Evolutionary conservation across 371 early-diverging fungal species (phyloP).

Genomic region (Mucor sp.): DNA sequence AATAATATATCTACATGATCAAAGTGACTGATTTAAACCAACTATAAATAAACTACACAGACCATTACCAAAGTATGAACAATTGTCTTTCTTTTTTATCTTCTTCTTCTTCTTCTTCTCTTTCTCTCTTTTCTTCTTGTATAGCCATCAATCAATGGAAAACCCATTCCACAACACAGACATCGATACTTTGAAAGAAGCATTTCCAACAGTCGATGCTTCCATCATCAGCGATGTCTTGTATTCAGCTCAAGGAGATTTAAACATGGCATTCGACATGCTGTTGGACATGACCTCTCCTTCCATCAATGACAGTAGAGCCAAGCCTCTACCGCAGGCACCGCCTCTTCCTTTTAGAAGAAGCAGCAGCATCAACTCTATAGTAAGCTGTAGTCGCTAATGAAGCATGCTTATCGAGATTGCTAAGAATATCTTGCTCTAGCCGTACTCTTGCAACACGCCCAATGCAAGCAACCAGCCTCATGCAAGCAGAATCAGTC

Average conservation of each 20-base stretch:
- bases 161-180: constrained; percentile 13
- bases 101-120: background rate
- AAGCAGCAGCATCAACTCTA: background rate
- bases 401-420: background rate
- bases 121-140: background rate
- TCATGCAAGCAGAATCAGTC: background rate
- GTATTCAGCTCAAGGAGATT: constrained; percentile 11
- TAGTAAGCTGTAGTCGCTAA: background rate
- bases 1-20: background rate
- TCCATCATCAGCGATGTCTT: constrained; percentile 13
- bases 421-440: background rate
- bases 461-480: background rate
- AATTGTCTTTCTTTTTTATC: constrained; percentile 1
- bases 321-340: background rate
- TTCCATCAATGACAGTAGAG: background rate
- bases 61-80: background rate
- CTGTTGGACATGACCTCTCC: constrained; percentile 11
- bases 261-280: constrained; percentile 20
- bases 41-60: background rate
- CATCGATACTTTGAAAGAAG: constrained; percentile 17
- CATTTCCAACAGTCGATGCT: constrained; percentile 16
- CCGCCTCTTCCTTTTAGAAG: constrained; percentile 3
- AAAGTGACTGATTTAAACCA: background rate
- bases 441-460: background rate
- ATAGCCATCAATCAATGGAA: background rate